phyloP scores from a whole-genome alignment of 495 filamentous ascomycete genomes.

The Lasiosphaeris hirsuta region DNA sequence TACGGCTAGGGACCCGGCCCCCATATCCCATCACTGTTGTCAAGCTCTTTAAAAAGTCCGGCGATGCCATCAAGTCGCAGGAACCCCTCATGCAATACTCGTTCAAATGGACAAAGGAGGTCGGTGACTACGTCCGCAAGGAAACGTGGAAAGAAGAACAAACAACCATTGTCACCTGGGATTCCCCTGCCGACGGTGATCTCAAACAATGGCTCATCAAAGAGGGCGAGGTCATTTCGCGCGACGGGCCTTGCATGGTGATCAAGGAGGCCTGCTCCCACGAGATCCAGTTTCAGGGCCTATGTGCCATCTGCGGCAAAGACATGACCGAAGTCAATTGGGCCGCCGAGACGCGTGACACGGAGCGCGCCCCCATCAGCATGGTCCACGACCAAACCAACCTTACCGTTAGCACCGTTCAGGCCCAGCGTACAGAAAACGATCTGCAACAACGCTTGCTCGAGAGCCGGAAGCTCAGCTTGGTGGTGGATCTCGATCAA shows the following conservation, averaged over 20 bases:
- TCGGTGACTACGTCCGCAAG: slow-evolving; percentile 66
- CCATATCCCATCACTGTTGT: slow-evolving; percentile 95
- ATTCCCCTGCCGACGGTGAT: slow-evolving; percentile 76
- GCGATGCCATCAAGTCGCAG: slow-evolving; percentile 70
- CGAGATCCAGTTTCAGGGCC: slow-evolving; percentile 81
- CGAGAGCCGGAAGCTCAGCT: slow-evolving; percentile 72
- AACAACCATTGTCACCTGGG: slow-evolving; percentile 71
- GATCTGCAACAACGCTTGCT: slow-evolving; percentile 81
- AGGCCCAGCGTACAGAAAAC: slow-evolving; percentile 78
- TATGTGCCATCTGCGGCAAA: slow-evolving; percentile 91
- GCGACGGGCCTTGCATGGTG: slow-evolving; percentile 59
- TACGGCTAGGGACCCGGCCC: slow-evolving; percentile 55
- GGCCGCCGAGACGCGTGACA: slow-evolving; percentile 52
- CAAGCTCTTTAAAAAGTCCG: slow-evolving; percentile 71
- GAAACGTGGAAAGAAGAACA: slow-evolving; percentile 55
- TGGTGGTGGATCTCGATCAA: slow-evolving; percentile 97
- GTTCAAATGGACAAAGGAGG: slow-evolving; percentile 68
- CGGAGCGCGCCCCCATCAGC: slow-evolving; percentile 82
- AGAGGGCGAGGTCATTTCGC: slow-evolving; percentile 65
- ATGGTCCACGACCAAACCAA: slow-evolving; percentile 88
- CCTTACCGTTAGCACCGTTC: slow-evolving; percentile 67
- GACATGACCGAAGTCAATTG: slow-evolving; percentile 79
- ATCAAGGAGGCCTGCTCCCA: slow-evolving; percentile 92
- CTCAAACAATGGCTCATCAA: slow-evolving; percentile 71
- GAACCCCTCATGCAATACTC: slow-evolving; percentile 78